Base-by-base conservation (phyloP, 2,329 filamentous ascomycete genomes). In the Fusarium sp. region DNA sequence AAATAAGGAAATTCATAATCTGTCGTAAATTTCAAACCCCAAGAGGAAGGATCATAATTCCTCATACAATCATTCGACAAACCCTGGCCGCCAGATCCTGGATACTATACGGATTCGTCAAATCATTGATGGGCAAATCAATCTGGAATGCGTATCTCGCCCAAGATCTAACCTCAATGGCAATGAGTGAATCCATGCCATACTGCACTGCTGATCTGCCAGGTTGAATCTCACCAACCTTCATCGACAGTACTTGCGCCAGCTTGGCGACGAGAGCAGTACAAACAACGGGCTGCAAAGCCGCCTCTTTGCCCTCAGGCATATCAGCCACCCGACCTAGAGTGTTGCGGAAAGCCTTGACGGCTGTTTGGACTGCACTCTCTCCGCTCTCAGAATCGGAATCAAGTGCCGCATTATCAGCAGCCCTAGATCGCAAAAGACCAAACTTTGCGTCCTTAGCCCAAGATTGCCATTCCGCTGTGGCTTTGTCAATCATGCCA, bases 111-210 rank as follows among this genome's bases (percentile, higher is more conserved):
- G 70, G 70, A 15, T 72, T 72, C 26, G 68, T 73, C 68, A 72
- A 52, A 15, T 72, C 70, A 57, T 67, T 72, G 42, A 72, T 72
- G 7, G 70, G 70, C 21, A 72, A 44, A 47, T 72, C 70, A 35
- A 72, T 73, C 65, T 72, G 70, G 50, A 72, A 72, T 11, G 70
- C 70, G 24, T 72, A 72, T 72, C 70, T 68, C 8, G 70, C 70
- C 70, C 70, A 72, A 20, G 70, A 72, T 6, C 70, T 63, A 33
- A 72, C 70, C 56, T 71, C 70, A 10, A 72, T 72, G 12, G 70
- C 70, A 53, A 72, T 72, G 16, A 72, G 70, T 15, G 70, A 72
- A 29, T 72, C 70, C 70, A 72, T 72, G 6, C 70, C 70, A 21
- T 72, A 72, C 47, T 72, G 70, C 5, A 72, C 62, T 11, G 70